These are phyloP conservation scores for Lolium perenne DNA, from an alignment of 176 grass and related monocot genomes.

Conservation along the genomic window DNA sequence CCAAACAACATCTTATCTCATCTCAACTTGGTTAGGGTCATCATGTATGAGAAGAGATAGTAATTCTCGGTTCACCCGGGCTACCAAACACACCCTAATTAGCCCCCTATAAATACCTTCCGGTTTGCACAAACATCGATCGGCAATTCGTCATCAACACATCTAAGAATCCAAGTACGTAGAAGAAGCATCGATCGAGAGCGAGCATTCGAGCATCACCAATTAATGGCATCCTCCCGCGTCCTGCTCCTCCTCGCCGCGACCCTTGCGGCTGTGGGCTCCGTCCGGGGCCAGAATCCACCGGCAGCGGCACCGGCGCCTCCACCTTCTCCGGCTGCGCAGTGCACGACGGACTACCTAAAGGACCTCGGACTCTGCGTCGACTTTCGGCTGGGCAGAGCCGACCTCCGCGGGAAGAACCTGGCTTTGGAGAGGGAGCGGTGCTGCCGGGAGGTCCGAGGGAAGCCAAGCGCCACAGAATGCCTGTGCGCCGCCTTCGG, in stretches of 20 bases:
- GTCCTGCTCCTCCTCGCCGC: neutral
- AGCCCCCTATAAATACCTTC: neutral
- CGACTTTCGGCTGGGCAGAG: neutral
- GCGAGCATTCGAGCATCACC: neutral
- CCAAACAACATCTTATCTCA: no score
- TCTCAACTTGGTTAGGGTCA: no score
- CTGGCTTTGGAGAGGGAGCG: neutral
- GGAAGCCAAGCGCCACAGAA: neutral
- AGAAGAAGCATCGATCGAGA: neutral
- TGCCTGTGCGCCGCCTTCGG: neutral
- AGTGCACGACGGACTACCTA: neutral
- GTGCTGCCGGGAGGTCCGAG: neutral
- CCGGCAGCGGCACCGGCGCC: neutral
- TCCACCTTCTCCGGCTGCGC: neutral
- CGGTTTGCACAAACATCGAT: neutral
- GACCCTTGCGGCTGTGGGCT: neutral
- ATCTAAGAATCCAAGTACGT: neutral
- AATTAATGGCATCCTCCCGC: neutral
- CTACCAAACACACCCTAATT: no score
- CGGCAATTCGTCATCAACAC: neutral
- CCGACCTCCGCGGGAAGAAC: neutral
- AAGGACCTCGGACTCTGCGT: neutral
- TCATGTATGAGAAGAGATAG: no score
- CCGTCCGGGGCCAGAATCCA: neutral
- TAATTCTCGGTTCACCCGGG: no score